A percentile compares a stretch with the other conserved stretches of the same genome.
Conservation (phyloP, 495 filamentous ascomycete genomes). For the Neurospora sublineolata region DNA sequence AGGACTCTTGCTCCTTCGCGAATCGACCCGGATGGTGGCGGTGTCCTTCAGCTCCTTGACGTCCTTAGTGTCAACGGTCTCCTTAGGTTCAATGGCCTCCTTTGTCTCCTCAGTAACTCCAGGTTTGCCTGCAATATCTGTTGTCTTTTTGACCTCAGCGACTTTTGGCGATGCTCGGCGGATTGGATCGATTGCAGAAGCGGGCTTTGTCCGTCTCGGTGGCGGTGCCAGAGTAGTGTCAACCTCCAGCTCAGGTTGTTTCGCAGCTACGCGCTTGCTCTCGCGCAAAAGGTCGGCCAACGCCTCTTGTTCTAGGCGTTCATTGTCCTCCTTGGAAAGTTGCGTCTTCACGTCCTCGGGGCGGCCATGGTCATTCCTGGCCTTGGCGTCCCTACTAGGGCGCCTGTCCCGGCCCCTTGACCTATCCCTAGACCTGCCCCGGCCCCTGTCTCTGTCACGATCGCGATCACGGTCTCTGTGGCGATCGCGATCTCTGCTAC, state of each 20-base stretch:
- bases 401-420: slow-evolving; percentile 15
- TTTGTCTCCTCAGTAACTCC: slow-evolving; percentile 9
- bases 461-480: slow-evolving; percentile 21
- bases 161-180: slow-evolving; percentile 33
- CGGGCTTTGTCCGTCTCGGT: slow-evolving; percentile 37
- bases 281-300: slow-evolving; percentile 43
- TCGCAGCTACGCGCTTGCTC: slow-evolving; percentile 34
- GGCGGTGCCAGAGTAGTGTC: slow-evolving; percentile 42
- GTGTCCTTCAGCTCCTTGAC: slow-evolving; percentile 14
- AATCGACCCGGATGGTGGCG: slow-evolving; percentile 18
- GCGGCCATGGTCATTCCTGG: slow-evolving; percentile 12
- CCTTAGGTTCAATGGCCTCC: slow-evolving; percentile 13
- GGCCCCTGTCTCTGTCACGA: slow-evolving; percentile 22
- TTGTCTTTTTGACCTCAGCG: slow-evolving; percentile 26
- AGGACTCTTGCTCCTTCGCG: slow-evolving; percentile 24
- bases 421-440: slow-evolving; percentile 20
- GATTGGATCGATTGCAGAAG: slow-evolving; percentile 46
- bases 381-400: slow-evolving; percentile 9
- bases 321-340: slow-evolving; percentile 43
- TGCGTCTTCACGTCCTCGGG: slow-evolving; percentile 32
- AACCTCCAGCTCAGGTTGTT: slow-evolving; percentile 40
- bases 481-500: slow-evolving; percentile 22
- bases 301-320: slow-evolving; percentile 43
- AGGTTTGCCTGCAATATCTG: slow-evolving; percentile 11
- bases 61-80: slow-evolving; percentile 15